Percentiles rank a stretch among this genome's conserved stretches.
Evolutionary conservation across 805 yeast species (phyloP).

Genomic region (Hanseniaspora mollemarum): DNA sequence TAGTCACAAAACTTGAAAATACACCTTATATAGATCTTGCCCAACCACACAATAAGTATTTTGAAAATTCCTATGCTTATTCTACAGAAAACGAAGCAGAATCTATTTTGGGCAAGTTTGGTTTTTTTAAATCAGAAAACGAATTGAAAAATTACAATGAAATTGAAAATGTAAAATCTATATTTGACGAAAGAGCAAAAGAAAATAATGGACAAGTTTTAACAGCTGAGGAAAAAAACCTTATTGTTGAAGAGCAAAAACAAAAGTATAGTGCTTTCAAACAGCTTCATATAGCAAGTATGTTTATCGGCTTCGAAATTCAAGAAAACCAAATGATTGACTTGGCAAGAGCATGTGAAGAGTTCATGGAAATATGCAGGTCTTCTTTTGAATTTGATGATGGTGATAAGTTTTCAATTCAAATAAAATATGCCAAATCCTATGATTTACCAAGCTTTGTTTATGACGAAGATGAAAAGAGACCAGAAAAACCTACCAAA

Average conservation of each 20-base stretch:
- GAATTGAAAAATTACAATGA: slow-evolving; percentile 29
- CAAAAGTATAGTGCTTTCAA: slow-evolving; percentile 22
- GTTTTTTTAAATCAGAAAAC: slow-evolving; percentile 46
- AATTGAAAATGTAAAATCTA: slow-evolving; percentile 25
- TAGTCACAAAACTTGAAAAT: slow-evolving; percentile 75
- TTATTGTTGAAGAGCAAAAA: slow-evolving; percentile 13
- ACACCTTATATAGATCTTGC: slow-evolving; percentile 67
- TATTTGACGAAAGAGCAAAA: slow-evolving; percentile 26
- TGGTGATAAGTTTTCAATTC: slow-evolving; percentile 40
- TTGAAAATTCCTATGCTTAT: slow-evolving; percentile 44
- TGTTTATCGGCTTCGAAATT: slow-evolving; percentile 65
- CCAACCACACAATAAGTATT: slow-evolving; percentile 79
- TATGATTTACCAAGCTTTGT: slow-evolving; percentile 79
- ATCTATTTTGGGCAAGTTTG: slow-evolving; percentile 50
- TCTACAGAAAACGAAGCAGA: slow-evolving; percentile 44
- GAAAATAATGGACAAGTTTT: slow-evolving; percentile 16
- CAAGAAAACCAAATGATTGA: slow-evolving; percentile 58
- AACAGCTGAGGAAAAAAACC: slow-evolving; percentile 16
- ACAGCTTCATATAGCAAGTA: slow-evolving; percentile 53
- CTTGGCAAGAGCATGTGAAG: slow-evolving; percentile 80
- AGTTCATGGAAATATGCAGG: slow-evolving; percentile 71
- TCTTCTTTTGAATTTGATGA: slow-evolving; percentile 60
- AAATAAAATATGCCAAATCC: slow-evolving; percentile 61
- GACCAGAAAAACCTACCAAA: slow-evolving; percentile 54
- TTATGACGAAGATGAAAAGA: slow-evolving; percentile 61